Conservation (phyloP, 768 basidiomycete species). For the Auriculariales sp. region DNA sequence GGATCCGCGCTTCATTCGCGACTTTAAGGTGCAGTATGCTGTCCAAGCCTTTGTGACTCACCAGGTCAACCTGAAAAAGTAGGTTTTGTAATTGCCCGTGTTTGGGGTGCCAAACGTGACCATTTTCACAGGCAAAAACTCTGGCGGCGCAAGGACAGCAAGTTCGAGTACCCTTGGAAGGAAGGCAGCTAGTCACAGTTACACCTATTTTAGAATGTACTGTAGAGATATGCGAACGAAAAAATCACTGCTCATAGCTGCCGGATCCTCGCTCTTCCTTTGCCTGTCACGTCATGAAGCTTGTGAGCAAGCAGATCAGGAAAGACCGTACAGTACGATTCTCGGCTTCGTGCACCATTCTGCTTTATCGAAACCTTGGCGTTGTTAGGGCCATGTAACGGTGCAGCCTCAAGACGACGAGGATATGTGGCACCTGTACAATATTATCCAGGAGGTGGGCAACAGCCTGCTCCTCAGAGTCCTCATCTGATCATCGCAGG, state of each 20-base stretch:
- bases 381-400: slow-evolving; percentile 74
- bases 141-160: slow-evolving; percentile 79
- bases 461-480: neutral
- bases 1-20: slow-evolving; percentile 92
- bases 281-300: slow-evolving; percentile 47
- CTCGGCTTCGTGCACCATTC: neutral
- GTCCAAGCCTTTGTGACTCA: slow-evolving; percentile 81
- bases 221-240: neutral
- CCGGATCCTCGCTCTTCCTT: neutral
- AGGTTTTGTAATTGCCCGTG: slow-evolving; percentile 21
- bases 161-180: slow-evolving; percentile 80
- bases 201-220: slow-evolving; percentile 4
- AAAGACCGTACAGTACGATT: slow-evolving; percentile 61
- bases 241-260: neutral
- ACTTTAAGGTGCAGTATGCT: slow-evolving; percentile 77
- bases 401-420: slow-evolving; percentile 94
- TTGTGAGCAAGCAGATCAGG: slow-evolving; percentile 69
- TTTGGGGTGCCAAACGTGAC: neutral
- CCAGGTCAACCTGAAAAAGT: slow-evolving; percentile 81
- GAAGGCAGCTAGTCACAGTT: slow-evolving; percentile 28
- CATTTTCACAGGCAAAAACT: slow-evolving; percentile 58
- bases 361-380: slow-evolving; percentile 8
- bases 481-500: slow-evolving; percentile 18
- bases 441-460: slow-evolving; percentile 68
- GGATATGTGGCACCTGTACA: slow-evolving; percentile 99